Evolutionary conservation across 768 basidiomycete species (phyloP).

Genomic region (Termitomyces titanicus): DNA sequence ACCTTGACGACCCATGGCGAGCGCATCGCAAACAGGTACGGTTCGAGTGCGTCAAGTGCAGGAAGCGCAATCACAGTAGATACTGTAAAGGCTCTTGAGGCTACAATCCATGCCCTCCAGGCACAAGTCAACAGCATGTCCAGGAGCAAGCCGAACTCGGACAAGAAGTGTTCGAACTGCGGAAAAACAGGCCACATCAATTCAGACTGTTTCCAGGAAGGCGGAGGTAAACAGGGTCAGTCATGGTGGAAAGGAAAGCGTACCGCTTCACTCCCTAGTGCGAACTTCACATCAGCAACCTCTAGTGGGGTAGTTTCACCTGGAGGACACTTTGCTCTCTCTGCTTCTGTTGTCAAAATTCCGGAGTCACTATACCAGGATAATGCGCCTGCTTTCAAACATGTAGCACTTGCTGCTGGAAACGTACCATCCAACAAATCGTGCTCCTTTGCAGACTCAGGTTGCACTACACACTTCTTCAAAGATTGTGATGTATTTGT

Average conservation of each 20-base stretch:
- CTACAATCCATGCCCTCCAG: neutral
- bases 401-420: neutral
- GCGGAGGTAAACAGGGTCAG: neutral
- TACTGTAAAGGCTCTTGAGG: neutral
- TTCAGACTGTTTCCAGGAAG: neutral
- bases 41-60: neutral
- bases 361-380: neutral
- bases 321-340: neutral
- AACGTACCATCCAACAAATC: neutral
- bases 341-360: neutral
- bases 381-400: neutral
- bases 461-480: conserved; percentile 1
- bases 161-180: neutral
- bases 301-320: neutral
- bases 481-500: neutral
- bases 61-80: neutral
- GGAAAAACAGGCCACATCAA: neutral
- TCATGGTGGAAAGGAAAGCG: neutral
- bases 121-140: neutral
- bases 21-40: neutral
- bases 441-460: neutral
- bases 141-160: neutral
- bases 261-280: neutral
- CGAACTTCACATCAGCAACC: neutral
- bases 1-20: neutral